These are phyloP conservation scores for Poa pratensis DNA, from an alignment of 176 grass and related monocot genomes.

Conservation along the genomic window DNA sequence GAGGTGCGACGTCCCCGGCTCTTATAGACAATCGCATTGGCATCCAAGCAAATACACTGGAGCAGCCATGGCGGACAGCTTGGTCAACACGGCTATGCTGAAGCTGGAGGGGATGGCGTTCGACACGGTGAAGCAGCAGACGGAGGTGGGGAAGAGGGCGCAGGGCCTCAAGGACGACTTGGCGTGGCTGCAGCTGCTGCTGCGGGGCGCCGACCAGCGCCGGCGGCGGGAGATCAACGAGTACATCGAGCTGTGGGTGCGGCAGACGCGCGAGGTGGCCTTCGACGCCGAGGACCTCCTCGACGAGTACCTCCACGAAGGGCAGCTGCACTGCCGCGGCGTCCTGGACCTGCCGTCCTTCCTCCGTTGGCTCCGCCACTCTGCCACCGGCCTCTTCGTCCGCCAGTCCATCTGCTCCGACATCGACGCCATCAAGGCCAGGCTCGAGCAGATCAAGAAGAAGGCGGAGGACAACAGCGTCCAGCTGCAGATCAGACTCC, in stretches of 20 bases:
- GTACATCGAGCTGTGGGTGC: slow-evolving; percentile 34
- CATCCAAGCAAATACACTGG: neutral
- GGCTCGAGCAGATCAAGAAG: neutral
- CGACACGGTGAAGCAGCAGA: neutral
- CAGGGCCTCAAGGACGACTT: slow-evolving; percentile 10
- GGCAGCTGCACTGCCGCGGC: slow-evolving; percentile 3
- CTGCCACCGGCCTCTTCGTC: neutral
- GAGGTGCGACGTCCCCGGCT: neutral
- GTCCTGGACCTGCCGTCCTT: neutral
- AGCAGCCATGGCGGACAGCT: neutral
- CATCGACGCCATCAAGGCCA: neutral
- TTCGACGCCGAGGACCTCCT: slow-evolving; percentile 39
- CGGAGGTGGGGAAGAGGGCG: neutral
- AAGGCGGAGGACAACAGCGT: neutral
- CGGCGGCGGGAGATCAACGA: slow-evolving; percentile 12
- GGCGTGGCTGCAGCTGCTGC: neutral
- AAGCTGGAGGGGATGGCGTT: slow-evolving; percentile 5
- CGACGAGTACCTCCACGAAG: slow-evolving; percentile 28
- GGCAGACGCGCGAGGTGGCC: slow-evolving; percentile 41
- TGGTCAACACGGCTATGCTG: neutral
- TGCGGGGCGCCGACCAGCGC: neutral
- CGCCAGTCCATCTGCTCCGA: slow-evolving; percentile 2
- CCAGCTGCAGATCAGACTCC: neutral
- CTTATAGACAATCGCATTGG: neutral
- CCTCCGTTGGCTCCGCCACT: neutral